Conservation (phyloP, 768 basidiomycete genomes). For the Cyclocybe cylindracea region DNA sequence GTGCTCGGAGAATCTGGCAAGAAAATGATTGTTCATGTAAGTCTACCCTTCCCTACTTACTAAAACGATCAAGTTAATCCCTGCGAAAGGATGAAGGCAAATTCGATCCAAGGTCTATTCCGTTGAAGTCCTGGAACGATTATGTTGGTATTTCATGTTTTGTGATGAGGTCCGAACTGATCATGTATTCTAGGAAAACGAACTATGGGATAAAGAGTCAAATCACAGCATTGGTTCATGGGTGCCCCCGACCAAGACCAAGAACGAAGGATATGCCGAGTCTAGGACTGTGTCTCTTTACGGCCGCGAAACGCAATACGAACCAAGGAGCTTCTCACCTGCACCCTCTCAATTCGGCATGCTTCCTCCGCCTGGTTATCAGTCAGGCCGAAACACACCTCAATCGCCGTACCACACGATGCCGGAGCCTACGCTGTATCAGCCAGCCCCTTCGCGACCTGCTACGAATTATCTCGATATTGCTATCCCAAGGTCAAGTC, state of each 20-base stretch:
- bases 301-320: conserved; percentile 86
- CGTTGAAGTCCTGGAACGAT: conserved; percentile 95
- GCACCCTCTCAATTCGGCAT: conserved; percentile 68
- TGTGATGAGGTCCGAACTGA: not conserved
- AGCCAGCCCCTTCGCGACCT: conserved; percentile 69
- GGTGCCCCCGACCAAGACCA: conserved; percentile 75
- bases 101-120: conserved; percentile 91
- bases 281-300: conserved; percentile 81
- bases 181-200: conserved; percentile 67
- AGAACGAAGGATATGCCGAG: conserved; percentile 75
- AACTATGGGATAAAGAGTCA: conserved; percentile 96
- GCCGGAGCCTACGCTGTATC: conserved; percentile 43
- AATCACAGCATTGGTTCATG: conserved; percentile 95
- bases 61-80: conserved; percentile 6
- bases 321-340: conserved; percentile 73
- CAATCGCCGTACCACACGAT: conserved; percentile 45
- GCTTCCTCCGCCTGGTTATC: conserved; percentile 67
- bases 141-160: conserved; percentile 57
- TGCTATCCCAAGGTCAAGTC: conserved; percentile 56
- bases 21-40: conserved; percentile 91
- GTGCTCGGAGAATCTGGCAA: conserved; percentile 95
- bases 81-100: conserved; percentile 86
- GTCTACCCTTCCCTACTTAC: conserved; percentile 25
- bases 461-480: conserved; percentile 78
- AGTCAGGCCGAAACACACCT: conserved; percentile 78